Evolutionary conservation across 2,329 filamentous ascomycete species (phyloP).

Genomic region (Hypocrella siamensis): DNA sequence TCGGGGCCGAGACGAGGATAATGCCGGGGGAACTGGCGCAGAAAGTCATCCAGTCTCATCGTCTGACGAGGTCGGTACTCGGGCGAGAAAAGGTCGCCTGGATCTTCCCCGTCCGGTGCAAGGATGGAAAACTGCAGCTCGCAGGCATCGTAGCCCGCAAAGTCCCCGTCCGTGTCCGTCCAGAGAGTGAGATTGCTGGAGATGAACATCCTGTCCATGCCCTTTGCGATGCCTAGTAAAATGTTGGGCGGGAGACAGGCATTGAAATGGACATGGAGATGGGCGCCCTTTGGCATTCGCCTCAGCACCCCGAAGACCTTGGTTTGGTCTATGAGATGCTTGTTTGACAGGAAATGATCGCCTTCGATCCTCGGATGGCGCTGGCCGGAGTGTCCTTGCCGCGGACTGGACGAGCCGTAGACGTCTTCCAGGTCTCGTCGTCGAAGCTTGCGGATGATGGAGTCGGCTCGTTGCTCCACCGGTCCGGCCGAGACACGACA

Average conservation of each 20-base stretch:
- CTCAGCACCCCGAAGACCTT: conserved; percentile 39
- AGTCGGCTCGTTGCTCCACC: conserved; percentile 21
- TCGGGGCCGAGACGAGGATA: conserved; percentile 15
- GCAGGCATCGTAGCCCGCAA: conserved; percentile 30
- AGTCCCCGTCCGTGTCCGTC: conserved; percentile 15
- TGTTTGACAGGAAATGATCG: conserved; percentile 44
- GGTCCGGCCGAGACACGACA: conserved; percentile 16
- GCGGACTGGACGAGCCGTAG: conserved; percentile 16
- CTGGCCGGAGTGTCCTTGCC: conserved; percentile 25
- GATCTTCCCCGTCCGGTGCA: conserved; percentile 17
- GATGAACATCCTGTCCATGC: conserved; percentile 52
- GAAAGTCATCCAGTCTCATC: conserved; percentile 28
- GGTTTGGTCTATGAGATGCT: conserved; percentile 37
- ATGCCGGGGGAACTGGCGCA: conserved; percentile 16
- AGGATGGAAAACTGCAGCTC: conserved; percentile 48
- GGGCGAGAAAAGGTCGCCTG: conserved; percentile 30
- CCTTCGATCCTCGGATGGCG: conserved; percentile 27
- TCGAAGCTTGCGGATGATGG: conserved; percentile 22
- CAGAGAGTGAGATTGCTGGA: conserved; percentile 38
- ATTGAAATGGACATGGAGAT: conserved; percentile 67
- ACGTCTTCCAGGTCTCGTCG: conserved; percentile 17
- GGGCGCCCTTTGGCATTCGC: conserved; percentile 53
- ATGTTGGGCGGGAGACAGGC: conserved; percentile 48
- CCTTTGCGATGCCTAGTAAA: conserved; percentile 38
- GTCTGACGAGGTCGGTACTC: conserved; percentile 28